A percentile compares a stretch with the other conserved stretches of the same genome.
These are phyloP conservation scores for Russula foetens DNA, from an alignment of 768 basidiomycete genomes.

Conservation along the genomic window DNA sequence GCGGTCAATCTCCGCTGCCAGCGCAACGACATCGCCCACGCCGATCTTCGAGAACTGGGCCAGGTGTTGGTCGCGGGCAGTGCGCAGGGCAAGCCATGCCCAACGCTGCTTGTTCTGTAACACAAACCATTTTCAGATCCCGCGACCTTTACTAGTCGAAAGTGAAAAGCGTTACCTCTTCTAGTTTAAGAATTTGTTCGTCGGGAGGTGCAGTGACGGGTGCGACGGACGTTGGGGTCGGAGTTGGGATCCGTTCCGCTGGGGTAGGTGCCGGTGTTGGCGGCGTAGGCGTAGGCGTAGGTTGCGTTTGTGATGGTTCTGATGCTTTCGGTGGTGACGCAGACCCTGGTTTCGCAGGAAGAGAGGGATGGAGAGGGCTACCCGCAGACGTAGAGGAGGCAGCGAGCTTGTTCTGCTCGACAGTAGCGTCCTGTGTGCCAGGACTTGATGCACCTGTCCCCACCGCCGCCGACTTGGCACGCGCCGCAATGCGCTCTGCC, in stretches of 20 bases:
- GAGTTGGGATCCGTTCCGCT: not conserved
- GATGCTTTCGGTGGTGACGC: conserved; percentile 25
- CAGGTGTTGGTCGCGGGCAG: conserved; percentile 62
- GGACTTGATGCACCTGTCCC: conserved; percentile 20
- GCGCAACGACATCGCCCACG: conserved; percentile 51
- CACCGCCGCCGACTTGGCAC: conserved; percentile 35
- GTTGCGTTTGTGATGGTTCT: conserved; percentile 30
- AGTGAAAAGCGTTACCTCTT: conserved; percentile 42
- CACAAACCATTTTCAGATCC: not conserved
- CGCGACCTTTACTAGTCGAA: not conserved
- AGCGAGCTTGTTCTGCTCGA: not conserved
- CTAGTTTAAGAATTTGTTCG: conserved; percentile 45
- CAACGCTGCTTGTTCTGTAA: conserved; percentile 65
- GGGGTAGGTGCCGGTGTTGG: not conserved
- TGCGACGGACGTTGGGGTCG: not conserved
- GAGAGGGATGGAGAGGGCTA: conserved; percentile 19
- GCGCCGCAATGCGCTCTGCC: conserved; percentile 32
- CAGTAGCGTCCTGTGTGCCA: conserved; percentile 19
- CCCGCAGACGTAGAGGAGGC: conserved; percentile 14
- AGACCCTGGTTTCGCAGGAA: conserved; percentile 58
- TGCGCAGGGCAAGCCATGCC: conserved; percentile 76
- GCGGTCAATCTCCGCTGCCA: conserved; percentile 29
- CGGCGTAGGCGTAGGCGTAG: conserved; percentile 11
- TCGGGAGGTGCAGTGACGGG: conserved; percentile 31
- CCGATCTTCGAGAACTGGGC: conserved; percentile 80